Conservation (phyloP, 495 filamentous ascomycete species). For the Glutinoglossum americanum region DNA sequence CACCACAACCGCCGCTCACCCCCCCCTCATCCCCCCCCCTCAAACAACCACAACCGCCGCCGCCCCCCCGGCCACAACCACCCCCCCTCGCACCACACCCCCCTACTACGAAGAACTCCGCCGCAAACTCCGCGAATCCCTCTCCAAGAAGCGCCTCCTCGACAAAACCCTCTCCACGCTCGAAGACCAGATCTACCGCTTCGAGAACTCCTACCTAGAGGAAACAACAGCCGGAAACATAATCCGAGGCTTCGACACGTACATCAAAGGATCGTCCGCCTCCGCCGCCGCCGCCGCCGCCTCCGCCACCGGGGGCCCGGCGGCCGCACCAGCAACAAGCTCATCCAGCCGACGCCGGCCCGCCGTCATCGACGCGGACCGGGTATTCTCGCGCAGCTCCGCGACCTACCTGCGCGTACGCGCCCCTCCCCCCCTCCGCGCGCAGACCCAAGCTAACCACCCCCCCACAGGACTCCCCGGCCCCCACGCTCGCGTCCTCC, state of each 20-base stretch:
- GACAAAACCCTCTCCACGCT: slow-evolving; percentile 43
- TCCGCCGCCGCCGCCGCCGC: slow-evolving; percentile 28
- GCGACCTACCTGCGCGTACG: not conserved
- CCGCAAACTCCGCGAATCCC: slow-evolving; percentile 42
- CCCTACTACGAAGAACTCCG: slow-evolving; percentile 57
- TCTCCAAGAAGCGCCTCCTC: slow-evolving; percentile 42
- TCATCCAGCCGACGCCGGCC: slow-evolving; percentile 6
- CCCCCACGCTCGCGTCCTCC: not conserved
- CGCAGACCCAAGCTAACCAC: not conserved
- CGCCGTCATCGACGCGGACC: slow-evolving; percentile 18
- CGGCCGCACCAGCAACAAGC: no score
- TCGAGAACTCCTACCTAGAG: slow-evolving; percentile 76
- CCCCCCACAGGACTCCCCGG: not conserved
- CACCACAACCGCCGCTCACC: no score
- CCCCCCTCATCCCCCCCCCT: not conserved
- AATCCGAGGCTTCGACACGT: slow-evolving; percentile 90
- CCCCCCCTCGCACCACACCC: slow-evolving; percentile 11
- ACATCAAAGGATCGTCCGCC: slow-evolving; percentile 41
- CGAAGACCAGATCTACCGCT: slow-evolving; percentile 69
- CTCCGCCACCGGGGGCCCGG: no score
- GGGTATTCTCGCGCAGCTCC: slow-evolving; percentile 20
- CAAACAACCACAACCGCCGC: no score
- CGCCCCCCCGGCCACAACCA: no score
- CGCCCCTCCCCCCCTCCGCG: not conserved
- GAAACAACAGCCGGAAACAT: slow-evolving; percentile 84